Evolutionary conservation across 202 grass and related monocot species (phyloP).

Genomic region (Zizania palustris): DNA sequence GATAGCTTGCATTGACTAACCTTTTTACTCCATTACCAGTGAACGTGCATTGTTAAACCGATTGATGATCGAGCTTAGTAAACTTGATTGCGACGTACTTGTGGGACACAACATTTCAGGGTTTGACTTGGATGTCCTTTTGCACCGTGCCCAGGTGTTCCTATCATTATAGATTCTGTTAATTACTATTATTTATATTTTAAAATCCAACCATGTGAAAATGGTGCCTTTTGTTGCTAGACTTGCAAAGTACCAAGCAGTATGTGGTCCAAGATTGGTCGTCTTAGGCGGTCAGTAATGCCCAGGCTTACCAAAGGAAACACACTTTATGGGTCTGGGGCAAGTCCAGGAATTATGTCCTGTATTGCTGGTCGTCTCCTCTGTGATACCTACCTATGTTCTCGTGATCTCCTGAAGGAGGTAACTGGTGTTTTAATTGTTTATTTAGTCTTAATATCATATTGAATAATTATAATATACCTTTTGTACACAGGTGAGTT

Average conservation of each 20-base stretch:
- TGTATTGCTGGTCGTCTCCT: slow-evolving; percentile 94
- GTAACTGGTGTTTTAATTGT: slow-evolving; percentile 49
- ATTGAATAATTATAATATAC: slow-evolving; percentile 16
- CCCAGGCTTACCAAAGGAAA: slow-evolving; percentile 92
- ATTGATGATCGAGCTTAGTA: slow-evolving; percentile 93
- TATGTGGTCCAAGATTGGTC: slow-evolving; percentile 97
- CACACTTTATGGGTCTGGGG: slow-evolving; percentile 88
- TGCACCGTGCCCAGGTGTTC: slow-evolving; percentile 91
- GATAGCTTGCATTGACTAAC: slow-evolving; percentile 28
- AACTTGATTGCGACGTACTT: slow-evolving; percentile 93
- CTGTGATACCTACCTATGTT: slow-evolving; percentile 96
- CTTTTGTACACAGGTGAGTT: slow-evolving; percentile 72
- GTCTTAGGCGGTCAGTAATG: slow-evolving; percentile 87
- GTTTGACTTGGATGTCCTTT: slow-evolving; percentile 95
- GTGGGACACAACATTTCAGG: slow-evolving; percentile 99
- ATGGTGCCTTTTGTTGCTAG: slow-evolving; percentile 43
- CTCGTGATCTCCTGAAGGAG: slow-evolving; percentile 89
- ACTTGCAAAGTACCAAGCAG: slow-evolving; percentile 79
- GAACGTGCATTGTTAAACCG: slow-evolving; percentile 96
- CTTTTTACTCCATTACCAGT: slow-evolving; percentile 51
- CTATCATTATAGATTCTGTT: slow-evolving; percentile 23
- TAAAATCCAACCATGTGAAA: slow-evolving; percentile 26
- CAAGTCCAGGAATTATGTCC: slow-evolving; percentile 95
- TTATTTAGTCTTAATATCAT: slow-evolving; percentile 14
- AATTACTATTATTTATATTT: slow-evolving; percentile 11